These are phyloP conservation scores for Brasenia schreberi DNA, from an alignment of 164 flowering plant species.

Conservation along the genomic window DNA sequence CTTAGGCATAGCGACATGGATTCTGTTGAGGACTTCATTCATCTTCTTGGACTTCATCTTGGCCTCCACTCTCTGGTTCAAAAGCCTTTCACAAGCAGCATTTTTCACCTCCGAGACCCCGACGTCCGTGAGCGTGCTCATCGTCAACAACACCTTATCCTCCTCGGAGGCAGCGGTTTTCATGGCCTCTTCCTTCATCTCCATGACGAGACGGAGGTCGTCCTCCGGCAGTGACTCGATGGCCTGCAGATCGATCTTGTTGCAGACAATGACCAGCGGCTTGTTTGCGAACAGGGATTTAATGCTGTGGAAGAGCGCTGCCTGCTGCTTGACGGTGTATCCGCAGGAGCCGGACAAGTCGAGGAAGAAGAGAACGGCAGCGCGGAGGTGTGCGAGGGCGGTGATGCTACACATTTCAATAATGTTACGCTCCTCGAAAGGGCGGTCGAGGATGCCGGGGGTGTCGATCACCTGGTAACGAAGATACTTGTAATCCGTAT, in stretches of 20 bases:
- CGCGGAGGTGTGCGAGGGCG: conserved; percentile 80
- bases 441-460: conserved; percentile 84
- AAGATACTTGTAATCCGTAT: conserved; percentile 76
- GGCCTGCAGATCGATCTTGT: conserved; percentile 88
- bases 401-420: conserved; percentile 97
- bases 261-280: conserved; percentile 73
- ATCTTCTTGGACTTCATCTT: conserved; percentile 90
- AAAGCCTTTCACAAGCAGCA: conserved; percentile 77
- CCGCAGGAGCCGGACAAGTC: conserved; percentile 93
- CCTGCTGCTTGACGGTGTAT: conserved; percentile 74
- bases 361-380: conserved; percentile 77
- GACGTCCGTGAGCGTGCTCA: conserved; percentile 86
- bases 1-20: conserved; percentile 82
- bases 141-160: conserved; percentile 48
- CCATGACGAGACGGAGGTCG: conserved; percentile 58
- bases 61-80: conserved; percentile 72
- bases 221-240: conserved; percentile 65
- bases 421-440: conserved; percentile 89
- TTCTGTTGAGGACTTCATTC: conserved; percentile 60
- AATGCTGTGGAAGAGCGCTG: conserved; percentile 84
- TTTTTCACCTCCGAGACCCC: conserved; percentile 78
- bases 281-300: conserved; percentile 87
- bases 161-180: conserved; percentile 56
- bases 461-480: conserved; percentile 94
- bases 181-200: conserved; percentile 79